These are phyloP conservation scores for Exophiala sp. DNA, from an alignment of 2,329 filamentous ascomycete genomes.

Conservation along the genomic window DNA sequence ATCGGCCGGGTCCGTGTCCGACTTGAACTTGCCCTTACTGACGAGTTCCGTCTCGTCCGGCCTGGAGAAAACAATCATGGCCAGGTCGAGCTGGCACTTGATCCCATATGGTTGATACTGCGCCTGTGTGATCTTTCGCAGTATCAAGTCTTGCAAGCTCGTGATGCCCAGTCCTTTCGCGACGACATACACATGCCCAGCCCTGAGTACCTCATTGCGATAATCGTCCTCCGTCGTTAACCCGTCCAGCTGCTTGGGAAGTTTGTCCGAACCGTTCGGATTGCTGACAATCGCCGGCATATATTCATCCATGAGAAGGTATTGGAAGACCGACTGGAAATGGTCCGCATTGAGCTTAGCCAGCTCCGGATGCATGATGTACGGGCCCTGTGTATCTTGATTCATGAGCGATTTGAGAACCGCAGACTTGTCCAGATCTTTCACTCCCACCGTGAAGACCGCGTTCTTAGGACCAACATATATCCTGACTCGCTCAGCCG, in stretches of 20 bases:
- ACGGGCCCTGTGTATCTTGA: conserved; percentile 10
- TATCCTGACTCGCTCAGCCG: conserved; percentile 13
- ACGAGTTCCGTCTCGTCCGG: background rate
- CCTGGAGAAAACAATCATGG: conserved; percentile 17
- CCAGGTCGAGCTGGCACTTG: conserved; percentile 13
- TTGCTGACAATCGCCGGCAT: conserved; percentile 15
- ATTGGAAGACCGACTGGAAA: conserved; percentile 21
- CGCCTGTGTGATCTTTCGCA: conserved; percentile 18
- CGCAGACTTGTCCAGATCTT: conserved; percentile 21
- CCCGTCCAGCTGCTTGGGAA: conserved; percentile 17
- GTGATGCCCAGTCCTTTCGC: conserved; percentile 16
- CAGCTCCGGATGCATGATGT: conserved; percentile 25
- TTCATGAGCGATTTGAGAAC: conserved; percentile 15
- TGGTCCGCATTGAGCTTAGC: conserved; percentile 13
- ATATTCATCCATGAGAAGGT: conserved; percentile 21
- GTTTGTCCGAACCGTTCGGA: background rate
- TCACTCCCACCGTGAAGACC: conserved; percentile 10
- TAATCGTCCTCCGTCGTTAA: conserved; percentile 11
- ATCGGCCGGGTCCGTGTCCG: background rate
- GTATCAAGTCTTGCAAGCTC: conserved; percentile 13
- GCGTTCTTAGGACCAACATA: conserved; percentile 19
- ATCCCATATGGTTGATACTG: conserved; percentile 12
- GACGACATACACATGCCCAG: conserved; percentile 18
- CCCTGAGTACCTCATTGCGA: conserved; percentile 8
- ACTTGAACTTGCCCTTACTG: background rate